Percentiles rank a stretch among this genome's conserved stretches.
These are phyloP conservation scores for Cladosporium sp. DNA, from an alignment of 2,329 filamentous ascomycete genomes.

Conservation along the genomic window DNA sequence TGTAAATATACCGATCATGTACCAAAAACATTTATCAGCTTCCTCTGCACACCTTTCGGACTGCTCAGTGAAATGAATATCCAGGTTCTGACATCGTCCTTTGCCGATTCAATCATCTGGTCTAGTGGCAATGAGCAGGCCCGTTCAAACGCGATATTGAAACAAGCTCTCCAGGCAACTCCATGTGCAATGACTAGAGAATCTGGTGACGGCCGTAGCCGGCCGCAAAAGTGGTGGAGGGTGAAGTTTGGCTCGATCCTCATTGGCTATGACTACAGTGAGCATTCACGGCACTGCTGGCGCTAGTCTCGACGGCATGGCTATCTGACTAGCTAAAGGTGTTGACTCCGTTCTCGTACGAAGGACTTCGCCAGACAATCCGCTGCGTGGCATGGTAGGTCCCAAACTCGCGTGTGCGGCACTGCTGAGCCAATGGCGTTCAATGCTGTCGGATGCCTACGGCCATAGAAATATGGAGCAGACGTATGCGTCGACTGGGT, in stretches of 20 bases:
- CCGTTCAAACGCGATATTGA: neutral
- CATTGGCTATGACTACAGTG: neutral
- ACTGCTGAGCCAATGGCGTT: neutral
- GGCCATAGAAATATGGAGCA: neutral
- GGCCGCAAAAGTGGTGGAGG: neutral
- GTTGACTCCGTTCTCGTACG: neutral
- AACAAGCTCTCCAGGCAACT: neutral
- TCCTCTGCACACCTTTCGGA: too few relatives aligned
- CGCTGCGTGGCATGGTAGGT: neutral
- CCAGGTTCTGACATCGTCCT: too few relatives aligned
- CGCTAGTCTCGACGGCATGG: too few relatives aligned
- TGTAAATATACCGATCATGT: constrained; percentile 33
- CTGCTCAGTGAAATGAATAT: too few relatives aligned
- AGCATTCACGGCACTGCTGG: too few relatives aligned
- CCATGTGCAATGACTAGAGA: too few relatives aligned
- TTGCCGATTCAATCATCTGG: too few relatives aligned
- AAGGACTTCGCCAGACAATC: neutral
- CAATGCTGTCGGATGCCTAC: neutral
- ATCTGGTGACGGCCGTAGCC: neutral
- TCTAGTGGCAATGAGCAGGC: too few relatives aligned
- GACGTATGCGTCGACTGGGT: too few relatives aligned
- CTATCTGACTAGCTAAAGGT: neutral
- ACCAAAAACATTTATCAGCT: neutral
- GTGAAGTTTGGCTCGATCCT: neutral
- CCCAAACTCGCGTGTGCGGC: neutral